Evolutionary conservation across 2,329 filamentous ascomycete species (phyloP).

Genomic region (Colletotrichum viniferum): DNA sequence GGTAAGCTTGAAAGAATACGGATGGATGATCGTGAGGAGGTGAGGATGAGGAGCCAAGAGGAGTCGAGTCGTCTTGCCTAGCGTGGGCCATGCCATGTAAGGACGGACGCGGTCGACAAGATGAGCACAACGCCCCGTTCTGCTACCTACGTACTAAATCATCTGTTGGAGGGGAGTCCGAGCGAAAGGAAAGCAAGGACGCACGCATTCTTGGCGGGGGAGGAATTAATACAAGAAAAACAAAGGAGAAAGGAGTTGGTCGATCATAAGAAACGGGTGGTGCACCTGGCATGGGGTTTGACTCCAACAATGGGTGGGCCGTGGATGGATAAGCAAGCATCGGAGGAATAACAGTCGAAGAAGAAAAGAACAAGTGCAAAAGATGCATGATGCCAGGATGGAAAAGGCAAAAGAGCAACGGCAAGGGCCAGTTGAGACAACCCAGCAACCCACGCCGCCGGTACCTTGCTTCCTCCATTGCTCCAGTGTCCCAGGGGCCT

Average conservation of each 20-base stretch:
- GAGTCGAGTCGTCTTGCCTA: neutral
- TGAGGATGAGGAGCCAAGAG: neutral
- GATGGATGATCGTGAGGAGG: neutral
- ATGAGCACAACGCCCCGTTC: constrained; percentile 8
- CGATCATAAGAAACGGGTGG: neutral
- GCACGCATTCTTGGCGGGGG: neutral
- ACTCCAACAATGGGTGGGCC: neutral
- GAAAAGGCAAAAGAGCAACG: constrained; percentile 2
- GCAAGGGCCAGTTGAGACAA: constrained; percentile 17
- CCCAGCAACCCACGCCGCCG: constrained; percentile 17
- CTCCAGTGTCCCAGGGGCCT: neutral
- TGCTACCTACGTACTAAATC: neutral
- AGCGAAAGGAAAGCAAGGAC: neutral
- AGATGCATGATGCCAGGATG: neutral
- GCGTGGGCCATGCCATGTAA: neutral
- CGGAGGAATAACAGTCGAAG: constrained; percentile 6
- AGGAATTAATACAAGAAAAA: neutral
- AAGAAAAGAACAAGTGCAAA: neutral
- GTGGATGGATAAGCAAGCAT: constrained; percentile 4
- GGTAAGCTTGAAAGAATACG: neutral
- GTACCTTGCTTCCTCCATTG: neutral
- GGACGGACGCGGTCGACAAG: constrained; percentile 1
- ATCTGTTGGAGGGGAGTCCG: constrained; percentile 1
- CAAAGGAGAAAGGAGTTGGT: neutral
- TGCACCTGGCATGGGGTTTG: neutral